A percentile compares a stretch with the other conserved stretches of the same genome.
Evolutionary conservation across 805 yeast species (phyloP).

Genomic region (Barnettozyma siamensis): DNA sequence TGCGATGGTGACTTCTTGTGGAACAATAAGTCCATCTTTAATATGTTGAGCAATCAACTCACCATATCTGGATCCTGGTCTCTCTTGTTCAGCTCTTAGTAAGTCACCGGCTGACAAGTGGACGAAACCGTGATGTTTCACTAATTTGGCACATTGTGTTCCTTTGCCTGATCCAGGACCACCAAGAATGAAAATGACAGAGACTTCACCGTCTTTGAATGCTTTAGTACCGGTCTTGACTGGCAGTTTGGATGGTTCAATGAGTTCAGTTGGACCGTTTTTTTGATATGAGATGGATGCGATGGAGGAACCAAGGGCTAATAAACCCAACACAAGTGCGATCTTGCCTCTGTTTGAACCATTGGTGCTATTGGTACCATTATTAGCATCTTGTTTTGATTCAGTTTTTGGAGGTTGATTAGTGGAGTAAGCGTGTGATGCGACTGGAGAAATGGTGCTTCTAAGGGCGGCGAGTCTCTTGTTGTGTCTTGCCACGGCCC

Average conservation of each 20-base stretch:
- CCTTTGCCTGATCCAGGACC: conserved; percentile 99
- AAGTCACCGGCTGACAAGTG: conserved; percentile 97
- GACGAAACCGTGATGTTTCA: conserved; percentile 70
- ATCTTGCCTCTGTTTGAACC: conserved; percentile 25
- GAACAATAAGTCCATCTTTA: conserved; percentile 86
- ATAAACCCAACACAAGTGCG: conserved; percentile 34
- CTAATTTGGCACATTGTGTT: conserved; percentile 87
- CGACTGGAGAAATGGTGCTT: not conserved
- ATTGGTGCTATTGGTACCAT: too few relatives aligned
- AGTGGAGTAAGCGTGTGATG: conserved; percentile 2
- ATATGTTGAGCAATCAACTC: conserved; percentile 78
- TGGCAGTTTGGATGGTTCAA: too few relatives aligned
- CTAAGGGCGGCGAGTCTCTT: not conserved
- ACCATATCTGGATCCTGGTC: conserved; percentile 80
- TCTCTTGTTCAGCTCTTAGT: conserved; percentile 83
- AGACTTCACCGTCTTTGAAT: conserved; percentile 59
- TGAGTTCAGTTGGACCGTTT: conserved; percentile 37
- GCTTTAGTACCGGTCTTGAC: conserved; percentile 28
- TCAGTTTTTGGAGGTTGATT: not conserved
- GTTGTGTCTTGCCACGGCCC: not conserved
- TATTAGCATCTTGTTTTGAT: conserved; percentile 1
- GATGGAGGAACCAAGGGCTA: conserved; percentile 46
- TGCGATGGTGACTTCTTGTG: conserved; percentile 85
- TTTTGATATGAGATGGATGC: conserved; percentile 38
- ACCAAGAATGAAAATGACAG: conserved; percentile 87